Evolutionary conservation across 768 basidiomycete genomes (phyloP).

Genomic region (Hygrophorus pudorinus): DNA sequence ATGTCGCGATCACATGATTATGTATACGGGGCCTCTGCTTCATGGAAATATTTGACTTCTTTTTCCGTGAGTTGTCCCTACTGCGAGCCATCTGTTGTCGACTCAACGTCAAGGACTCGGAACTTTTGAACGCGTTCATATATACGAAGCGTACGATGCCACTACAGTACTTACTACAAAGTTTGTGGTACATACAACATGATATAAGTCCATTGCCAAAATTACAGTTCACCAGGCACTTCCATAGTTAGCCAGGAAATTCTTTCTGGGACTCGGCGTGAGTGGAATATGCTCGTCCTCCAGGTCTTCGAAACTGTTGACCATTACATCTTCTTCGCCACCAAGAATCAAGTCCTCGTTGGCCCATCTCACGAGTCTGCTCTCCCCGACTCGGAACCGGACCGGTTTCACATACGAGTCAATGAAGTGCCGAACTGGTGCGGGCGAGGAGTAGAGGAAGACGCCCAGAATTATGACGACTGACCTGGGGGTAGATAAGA

Average conservation of each 20-base stretch:
- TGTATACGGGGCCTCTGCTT: too few relatives aligned
- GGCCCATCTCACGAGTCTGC: neutral
- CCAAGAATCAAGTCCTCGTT: neutral
- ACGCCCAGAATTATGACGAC: neutral
- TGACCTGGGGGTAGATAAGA: neutral
- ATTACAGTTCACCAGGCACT: neutral
- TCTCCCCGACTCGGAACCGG: neutral
- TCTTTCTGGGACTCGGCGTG: neutral
- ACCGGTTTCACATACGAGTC: neutral
- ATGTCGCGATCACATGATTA: too few relatives aligned
- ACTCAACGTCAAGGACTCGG: too few relatives aligned
- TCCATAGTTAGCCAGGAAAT: neutral
- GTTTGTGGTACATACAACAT: too few relatives aligned
- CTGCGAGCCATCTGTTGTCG: too few relatives aligned
- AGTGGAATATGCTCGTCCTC: slow-evolving; percentile 1
- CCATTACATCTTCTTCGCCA: slow-evolving; percentile 2
- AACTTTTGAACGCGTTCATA: too few relatives aligned
- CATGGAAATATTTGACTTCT: too few relatives aligned
- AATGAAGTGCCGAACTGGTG: neutral
- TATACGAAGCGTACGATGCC: too few relatives aligned
- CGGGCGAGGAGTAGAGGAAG: neutral
- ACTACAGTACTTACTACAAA: too few relatives aligned
- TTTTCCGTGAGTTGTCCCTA: too few relatives aligned
- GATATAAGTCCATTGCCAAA: too few relatives aligned
- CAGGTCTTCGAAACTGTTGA: neutral